Evolutionary conservation across 805 yeast species (phyloP).

Genomic region (Scheffersomyces stipitis): DNA sequence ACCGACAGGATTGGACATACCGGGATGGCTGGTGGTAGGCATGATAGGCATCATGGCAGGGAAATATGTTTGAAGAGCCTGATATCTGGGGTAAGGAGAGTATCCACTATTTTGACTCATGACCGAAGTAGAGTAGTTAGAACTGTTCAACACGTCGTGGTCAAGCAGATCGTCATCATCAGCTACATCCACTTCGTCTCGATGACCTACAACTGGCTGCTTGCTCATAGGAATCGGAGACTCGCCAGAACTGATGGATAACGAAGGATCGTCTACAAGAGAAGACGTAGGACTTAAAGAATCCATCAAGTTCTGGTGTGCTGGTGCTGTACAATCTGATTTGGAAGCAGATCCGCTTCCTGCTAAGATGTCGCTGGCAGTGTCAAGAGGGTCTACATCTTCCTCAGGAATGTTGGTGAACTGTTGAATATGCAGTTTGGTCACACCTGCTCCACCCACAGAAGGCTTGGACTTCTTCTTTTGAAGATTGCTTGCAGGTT

Average conservation of each 20-base stretch:
- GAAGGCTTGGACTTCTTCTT: not conserved
- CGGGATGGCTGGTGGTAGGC: not conserved
- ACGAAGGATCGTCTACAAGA: not conserved
- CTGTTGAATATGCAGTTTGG: not conserved
- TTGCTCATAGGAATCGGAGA: not conserved
- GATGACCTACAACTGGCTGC: not conserved
- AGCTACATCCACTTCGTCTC: too few relatives aligned
- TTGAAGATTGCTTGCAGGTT: not conserved
- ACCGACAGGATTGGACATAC: not conserved
- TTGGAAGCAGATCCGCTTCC: not conserved
- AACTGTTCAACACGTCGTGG: not conserved
- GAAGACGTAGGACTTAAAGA: not conserved
- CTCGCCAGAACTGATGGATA: not conserved
- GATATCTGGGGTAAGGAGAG: not conserved
- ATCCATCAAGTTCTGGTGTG: not conserved
- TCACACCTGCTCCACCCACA: too few relatives aligned
- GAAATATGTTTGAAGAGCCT: not conserved
- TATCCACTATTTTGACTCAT: not conserved
- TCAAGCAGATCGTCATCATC: not conserved
- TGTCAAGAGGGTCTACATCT: not conserved
- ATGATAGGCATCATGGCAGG: not conserved
- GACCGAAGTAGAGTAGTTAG: not conserved
- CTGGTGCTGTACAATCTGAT: not conserved
- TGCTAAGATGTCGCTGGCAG: not conserved
- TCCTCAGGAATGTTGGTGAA: not conserved